phyloP scores from a whole-genome alignment of 441 rosid genomes.

The Hura crepitans region DNA sequence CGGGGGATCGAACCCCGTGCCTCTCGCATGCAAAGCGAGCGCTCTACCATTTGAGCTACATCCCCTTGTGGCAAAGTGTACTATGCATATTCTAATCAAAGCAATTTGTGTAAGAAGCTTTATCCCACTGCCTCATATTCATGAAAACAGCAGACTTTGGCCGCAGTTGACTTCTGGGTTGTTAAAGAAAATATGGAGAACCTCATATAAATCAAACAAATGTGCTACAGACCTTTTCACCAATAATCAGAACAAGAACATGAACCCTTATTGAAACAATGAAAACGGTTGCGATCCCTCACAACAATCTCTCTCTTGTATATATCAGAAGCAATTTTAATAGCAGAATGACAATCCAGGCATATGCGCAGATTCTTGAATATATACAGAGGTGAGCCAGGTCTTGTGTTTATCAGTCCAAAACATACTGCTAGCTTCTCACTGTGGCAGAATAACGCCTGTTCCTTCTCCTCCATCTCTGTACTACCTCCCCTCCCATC shows the following conservation, averaged over 20 bases:
- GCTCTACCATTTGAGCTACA: slow-evolving; percentile 99
- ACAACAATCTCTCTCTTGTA: slow-evolving; percentile 58
- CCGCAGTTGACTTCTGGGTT: too few relatives aligned
- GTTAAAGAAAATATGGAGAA: too few relatives aligned
- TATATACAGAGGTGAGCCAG: slow-evolving; percentile 43
- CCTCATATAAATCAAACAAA: too few relatives aligned
- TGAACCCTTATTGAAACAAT: slow-evolving; percentile 58
- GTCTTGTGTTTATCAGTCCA: slow-evolving; percentile 59
- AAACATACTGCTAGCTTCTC: slow-evolving; percentile 80
- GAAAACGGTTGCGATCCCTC: slow-evolving; percentile 80
- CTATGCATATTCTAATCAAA: too few relatives aligned
- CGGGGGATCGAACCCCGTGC: slow-evolving; percentile 95
- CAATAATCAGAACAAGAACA: slow-evolving; percentile 83
- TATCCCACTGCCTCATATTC: too few relatives aligned
- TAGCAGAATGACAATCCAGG: slow-evolving; percentile 70
- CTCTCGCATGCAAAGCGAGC: slow-evolving; percentile 99
- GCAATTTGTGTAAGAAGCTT: too few relatives aligned
- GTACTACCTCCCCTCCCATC: slow-evolving; percentile 27
- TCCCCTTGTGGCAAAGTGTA: slow-evolving; percentile 56
- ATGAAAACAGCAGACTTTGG: too few relatives aligned
- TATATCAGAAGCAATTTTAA: slow-evolving; percentile 53
- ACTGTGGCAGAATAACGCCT: slow-evolving; percentile 61
- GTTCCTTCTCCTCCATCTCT: slow-evolving; percentile 67
- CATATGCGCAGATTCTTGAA: slow-evolving; percentile 80
- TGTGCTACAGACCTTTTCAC: slow-evolving; percentile 32